Evolutionary conservation across 208 protist genomes (phyloP).

Genomic region (Trypanosoma platydactyli): DNA sequence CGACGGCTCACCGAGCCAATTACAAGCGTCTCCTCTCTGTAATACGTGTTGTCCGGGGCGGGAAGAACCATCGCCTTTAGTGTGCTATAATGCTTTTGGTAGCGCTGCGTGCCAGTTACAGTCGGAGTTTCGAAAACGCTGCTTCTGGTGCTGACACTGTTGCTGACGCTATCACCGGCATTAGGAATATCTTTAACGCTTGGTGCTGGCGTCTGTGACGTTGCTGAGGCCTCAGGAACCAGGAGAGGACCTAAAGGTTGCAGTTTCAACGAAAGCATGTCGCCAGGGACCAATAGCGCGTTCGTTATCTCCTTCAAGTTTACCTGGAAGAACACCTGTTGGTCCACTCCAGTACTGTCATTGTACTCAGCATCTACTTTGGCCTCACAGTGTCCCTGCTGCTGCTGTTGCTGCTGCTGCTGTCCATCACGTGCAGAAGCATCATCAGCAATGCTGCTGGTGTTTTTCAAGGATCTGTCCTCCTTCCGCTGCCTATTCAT

Average conservation of each 20-base stretch:
- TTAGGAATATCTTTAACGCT: not conserved
- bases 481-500: no score
- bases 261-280: conserved; percentile 21
- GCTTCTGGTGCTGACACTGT: not conserved
- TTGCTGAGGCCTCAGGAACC: not conserved
- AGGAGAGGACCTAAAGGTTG: not conserved
- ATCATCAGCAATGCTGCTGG: not conserved
- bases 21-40: conserved; percentile 18
- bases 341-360: not conserved
- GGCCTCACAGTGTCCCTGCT: not conserved
- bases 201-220: not conserved
- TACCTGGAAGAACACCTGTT: conserved; percentile 15
- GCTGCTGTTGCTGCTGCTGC: not conserved
- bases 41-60: conserved; percentile 15
- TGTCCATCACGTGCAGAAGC: not conserved
- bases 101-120: not conserved
- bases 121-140: not conserved
- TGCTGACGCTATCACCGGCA: not conserved
- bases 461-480: not conserved
- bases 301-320: conserved; percentile 22
- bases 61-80: conserved; percentile 2
- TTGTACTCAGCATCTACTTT: not conserved
- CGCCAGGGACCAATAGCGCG: conserved; percentile 18
- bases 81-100: conserved; percentile 12
- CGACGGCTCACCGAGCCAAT: conserved; percentile 16